phyloP scores from a whole-genome alignment of 495 filamentous ascomycete species.

The Penicillium taxi region DNA sequence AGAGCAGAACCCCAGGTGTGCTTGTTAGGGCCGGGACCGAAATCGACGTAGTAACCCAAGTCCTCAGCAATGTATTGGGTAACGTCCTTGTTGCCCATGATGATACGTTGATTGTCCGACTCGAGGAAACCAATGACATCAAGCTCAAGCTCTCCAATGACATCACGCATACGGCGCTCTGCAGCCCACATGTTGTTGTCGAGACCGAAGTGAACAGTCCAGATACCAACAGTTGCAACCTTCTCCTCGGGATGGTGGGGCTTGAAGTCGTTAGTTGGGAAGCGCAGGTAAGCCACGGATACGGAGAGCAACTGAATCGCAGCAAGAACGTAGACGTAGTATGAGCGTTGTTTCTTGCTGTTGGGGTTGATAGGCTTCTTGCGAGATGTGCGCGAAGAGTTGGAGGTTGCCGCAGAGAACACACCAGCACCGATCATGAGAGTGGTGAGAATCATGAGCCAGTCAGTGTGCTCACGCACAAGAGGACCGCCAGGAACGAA shows the following conservation, averaged over 20 bases:
- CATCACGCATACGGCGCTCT: constrained; percentile 84
- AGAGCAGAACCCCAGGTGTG: constrained; percentile 96
- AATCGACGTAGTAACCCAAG: constrained; percentile 96
- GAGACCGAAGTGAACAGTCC: constrained; percentile 97
- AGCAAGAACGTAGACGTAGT: constrained; percentile 67
- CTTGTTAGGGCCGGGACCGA: constrained; percentile 95
- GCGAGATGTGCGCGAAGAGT: constrained; percentile 33
- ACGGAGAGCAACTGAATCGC: constrained; percentile 71
- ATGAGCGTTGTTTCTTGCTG: constrained; percentile 50
- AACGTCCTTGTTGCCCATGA: constrained; percentile 98
- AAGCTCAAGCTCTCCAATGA: constrained; percentile 87
- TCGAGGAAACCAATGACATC: constrained; percentile 94
- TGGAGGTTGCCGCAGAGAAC: constrained; percentile 60
- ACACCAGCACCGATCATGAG: constrained; percentile 77
- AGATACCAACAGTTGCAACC: constrained; percentile 86
- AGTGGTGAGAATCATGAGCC: constrained; percentile 84
- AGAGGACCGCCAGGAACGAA: constrained; percentile 97
- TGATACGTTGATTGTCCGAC: constrained; percentile 90
- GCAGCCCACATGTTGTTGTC: constrained; percentile 99
- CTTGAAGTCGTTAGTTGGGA: constrained; percentile 84
- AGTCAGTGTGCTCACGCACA: constrained; percentile 90
- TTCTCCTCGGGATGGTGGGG: constrained; percentile 86
- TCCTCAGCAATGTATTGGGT: constrained; percentile 95
- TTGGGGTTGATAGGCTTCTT: constrained; percentile 46
- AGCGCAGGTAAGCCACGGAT: constrained; percentile 80